phyloP scores from a whole-genome alignment of 2,329 filamentous ascomycete species.

The Fusarium coffeatum region DNA sequence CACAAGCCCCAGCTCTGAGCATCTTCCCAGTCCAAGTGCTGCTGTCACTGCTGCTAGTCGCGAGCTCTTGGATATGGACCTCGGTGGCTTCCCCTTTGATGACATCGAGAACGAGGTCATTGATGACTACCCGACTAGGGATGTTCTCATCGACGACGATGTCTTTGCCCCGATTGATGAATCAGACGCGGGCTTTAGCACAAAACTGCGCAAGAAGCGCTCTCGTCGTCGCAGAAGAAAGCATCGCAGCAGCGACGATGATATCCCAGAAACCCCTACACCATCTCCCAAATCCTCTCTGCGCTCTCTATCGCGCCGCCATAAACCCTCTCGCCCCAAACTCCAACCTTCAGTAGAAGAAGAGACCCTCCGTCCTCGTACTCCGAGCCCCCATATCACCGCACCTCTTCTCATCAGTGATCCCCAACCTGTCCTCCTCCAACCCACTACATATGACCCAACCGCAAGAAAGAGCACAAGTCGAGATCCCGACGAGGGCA shows the following conservation, averaged over 20 bases:
- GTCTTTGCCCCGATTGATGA: slow-evolving; percentile 21
- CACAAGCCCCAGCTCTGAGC: slow-evolving; percentile 51
- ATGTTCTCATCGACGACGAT: slow-evolving; percentile 40
- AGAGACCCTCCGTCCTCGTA: slow-evolving; percentile 42
- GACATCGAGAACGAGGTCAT: slow-evolving; percentile 50
- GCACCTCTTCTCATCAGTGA: slow-evolving; percentile 63
- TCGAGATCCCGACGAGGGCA: slow-evolving; percentile 55
- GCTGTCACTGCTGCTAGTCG: slow-evolving; percentile 65
- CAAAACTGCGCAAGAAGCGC: slow-evolving; percentile 61
- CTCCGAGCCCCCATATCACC: slow-evolving; percentile 56
- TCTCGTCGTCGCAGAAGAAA: slow-evolving; percentile 54
- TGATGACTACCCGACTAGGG: slow-evolving; percentile 48
- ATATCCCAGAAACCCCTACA: slow-evolving; percentile 27
- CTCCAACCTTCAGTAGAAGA: slow-evolving; percentile 44
- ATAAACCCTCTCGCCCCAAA: slow-evolving; percentile 43
- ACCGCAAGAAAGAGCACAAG: slow-evolving; percentile 27
- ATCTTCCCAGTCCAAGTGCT: slow-evolving; percentile 62
- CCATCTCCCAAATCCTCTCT: slow-evolving; percentile 37
- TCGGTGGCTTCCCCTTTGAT: slow-evolving; percentile 55
- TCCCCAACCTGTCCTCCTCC: slow-evolving; percentile 65
- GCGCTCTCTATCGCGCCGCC: slow-evolving; percentile 41
- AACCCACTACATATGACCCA: slow-evolving; percentile 69
- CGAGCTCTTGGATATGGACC: slow-evolving; percentile 57
- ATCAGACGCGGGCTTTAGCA: slow-evolving; percentile 55
- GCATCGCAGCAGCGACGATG: slow-evolving; percentile 48